phyloP scores from a whole-genome alignment of 257 asterid species.

The Solanum clarkiae region DNA sequence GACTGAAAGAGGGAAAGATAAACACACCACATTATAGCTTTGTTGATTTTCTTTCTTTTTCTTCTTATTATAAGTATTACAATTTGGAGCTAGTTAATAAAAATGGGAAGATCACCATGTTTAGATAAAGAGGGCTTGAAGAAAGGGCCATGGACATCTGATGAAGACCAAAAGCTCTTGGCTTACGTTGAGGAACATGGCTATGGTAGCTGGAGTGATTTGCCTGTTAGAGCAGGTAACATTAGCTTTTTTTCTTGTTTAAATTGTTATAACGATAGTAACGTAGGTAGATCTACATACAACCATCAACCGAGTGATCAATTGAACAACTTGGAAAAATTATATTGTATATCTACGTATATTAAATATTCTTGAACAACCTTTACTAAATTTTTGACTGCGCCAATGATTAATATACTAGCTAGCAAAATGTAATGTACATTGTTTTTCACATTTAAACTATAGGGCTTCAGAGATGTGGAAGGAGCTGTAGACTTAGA shows the following conservation, averaged over 20 bases:
- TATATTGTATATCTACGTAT: not conserved
- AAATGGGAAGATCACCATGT: not conserved
- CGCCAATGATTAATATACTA: not conserved
- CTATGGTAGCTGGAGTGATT: not conserved
- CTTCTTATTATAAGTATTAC: not conserved
- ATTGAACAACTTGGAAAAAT: no score
- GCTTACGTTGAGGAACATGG: not conserved
- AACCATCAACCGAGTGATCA: no score
- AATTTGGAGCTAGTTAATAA: not conserved
- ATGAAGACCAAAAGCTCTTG: not conserved
- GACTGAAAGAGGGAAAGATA: not conserved
- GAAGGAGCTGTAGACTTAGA: constrained; percentile 8
- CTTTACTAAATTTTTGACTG: not conserved
- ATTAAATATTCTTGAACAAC: not conserved
- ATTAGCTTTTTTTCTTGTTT: not conserved
- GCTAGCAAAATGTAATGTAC: not conserved
- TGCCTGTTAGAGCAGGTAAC: not conserved
- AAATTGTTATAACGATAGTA: not conserved
- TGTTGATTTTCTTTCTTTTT: not conserved
- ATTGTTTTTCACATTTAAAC: not conserved
- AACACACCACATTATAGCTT: not conserved
- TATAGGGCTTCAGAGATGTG: constrained; percentile 13
- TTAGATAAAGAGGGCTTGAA: not conserved
- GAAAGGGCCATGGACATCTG: not conserved
- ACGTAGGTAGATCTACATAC: not conserved